A percentile compares a stretch with the other conserved stretches of the same genome.
Evolutionary conservation across 176 grass and related monocot species (phyloP).

Genomic region (Avena sativa): DNA sequence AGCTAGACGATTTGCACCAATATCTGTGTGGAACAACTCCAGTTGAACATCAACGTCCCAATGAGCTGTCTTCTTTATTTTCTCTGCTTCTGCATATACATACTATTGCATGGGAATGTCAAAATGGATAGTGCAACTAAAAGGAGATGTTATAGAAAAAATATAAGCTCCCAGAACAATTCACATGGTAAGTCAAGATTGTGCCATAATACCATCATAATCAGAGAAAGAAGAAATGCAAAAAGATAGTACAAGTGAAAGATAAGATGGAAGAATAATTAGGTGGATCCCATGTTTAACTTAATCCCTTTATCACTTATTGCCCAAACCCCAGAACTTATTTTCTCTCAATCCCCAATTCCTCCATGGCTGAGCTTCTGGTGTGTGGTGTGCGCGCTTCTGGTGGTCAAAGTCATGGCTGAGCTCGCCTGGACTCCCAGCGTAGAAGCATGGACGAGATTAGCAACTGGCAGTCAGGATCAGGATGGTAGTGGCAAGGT

Average conservation of each 20-base stretch:
- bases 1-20: conserved; percentile 68
- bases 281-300: conserved; percentile 18
- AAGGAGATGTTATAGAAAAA: conserved; percentile 31
- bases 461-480: neutral
- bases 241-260: conserved; percentile 1
- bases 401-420: neutral
- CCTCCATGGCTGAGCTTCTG: neutral
- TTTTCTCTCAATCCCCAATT: neutral
- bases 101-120: conserved; percentile 80
- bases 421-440: neutral
- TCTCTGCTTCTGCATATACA: conserved; percentile 92
- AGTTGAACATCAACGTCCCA: conserved; percentile 99
- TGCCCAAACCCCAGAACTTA: neutral
- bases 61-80: conserved; percentile 92
- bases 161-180: conserved; percentile 13
- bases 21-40: conserved; percentile 91
- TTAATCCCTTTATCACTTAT: conserved; percentile 10
- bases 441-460: neutral
- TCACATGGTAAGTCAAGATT: conserved; percentile 20
- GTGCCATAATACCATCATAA: conserved; percentile 3
- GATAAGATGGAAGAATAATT: neutral
- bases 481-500: neutral
- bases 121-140: conserved; percentile 44
- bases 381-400: neutral
- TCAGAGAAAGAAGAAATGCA: neutral